Evolutionary conservation across 1,139 yeast genomes (phyloP).

Genomic region (Nakaseomyces bracarensis): DNA sequence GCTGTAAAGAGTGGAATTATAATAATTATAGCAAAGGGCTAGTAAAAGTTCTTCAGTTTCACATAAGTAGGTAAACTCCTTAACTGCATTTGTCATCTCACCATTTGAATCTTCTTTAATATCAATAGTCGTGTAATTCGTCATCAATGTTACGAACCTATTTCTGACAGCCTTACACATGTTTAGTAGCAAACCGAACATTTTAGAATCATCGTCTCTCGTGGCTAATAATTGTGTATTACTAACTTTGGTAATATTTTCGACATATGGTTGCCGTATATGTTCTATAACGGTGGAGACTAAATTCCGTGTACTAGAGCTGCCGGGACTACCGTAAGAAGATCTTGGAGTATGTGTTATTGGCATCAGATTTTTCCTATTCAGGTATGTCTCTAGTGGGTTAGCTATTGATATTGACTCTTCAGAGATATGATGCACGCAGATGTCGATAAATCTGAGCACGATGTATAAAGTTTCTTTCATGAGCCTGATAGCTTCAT

Average conservation of each 20-base stretch:
- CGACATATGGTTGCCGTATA: slow-evolving; percentile 23
- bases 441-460: slow-evolving; percentile 28
- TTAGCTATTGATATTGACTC: slow-evolving; percentile 21
- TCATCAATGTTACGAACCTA: slow-evolving; percentile 18
- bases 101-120: not conserved
- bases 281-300: slow-evolving; percentile 16
- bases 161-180: slow-evolving; percentile 18
- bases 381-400: slow-evolving; percentile 22
- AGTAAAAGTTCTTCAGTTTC: slow-evolving; percentile 21
- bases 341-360: slow-evolving; percentile 11
- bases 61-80: slow-evolving; percentile 13
- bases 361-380: slow-evolving; percentile 13
- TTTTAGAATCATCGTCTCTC: slow-evolving; percentile 18
- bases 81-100: slow-evolving; percentile 1
- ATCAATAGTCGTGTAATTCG: slow-evolving; percentile 10
- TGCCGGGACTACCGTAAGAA: slow-evolving; percentile 12
- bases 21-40: slow-evolving; percentile 21
- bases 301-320: slow-evolving; percentile 14
- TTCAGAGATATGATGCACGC: slow-evolving; percentile 21
- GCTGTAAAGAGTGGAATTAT: slow-evolving; percentile 21
- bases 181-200: slow-evolving; percentile 20
- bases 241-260: slow-evolving; percentile 17
- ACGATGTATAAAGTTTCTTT: slow-evolving; percentile 29
- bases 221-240: slow-evolving; percentile 13
- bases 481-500: slow-evolving; percentile 12